These are phyloP conservation scores for Lyophyllum atratum DNA, from an alignment of 768 basidiomycete genomes.

Conservation along the genomic window DNA sequence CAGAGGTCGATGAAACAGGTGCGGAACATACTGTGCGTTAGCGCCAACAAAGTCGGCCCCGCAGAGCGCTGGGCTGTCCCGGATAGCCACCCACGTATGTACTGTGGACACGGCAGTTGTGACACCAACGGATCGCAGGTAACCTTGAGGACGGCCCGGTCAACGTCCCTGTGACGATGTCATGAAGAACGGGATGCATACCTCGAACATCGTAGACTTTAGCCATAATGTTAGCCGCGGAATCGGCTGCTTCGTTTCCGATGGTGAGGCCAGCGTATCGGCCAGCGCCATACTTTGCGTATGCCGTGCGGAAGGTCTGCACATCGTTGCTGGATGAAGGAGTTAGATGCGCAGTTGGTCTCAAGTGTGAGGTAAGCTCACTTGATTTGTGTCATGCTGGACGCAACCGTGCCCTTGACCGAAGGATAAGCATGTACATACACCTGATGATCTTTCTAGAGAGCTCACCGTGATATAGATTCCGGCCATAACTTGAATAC, in stretches of 20 bases:
- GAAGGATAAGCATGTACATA: background rate
- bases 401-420: conserved; percentile 31
- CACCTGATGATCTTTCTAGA: background rate
- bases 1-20: background rate
- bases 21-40: conserved; percentile 35
- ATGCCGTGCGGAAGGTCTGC: conserved; percentile 32
- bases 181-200: conserved; percentile 1
- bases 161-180: background rate
- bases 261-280: conserved; percentile 36
- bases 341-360: background rate
- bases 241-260: conserved; percentile 40
- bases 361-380: conserved; percentile 14
- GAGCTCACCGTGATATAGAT: conserved; percentile 33
- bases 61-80: conserved; percentile 33
- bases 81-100: conserved; percentile 37
- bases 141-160: conserved; percentile 21
- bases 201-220: conserved; percentile 38
- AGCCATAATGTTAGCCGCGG: conserved; percentile 31
- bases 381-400: conserved; percentile 28
- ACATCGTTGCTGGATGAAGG: conserved; percentile 32
- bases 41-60: conserved; percentile 39
- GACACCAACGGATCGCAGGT: conserved; percentile 33
- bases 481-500: conserved; percentile 34
- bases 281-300: conserved; percentile 30
- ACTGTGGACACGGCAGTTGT: conserved; percentile 38